Conservation (phyloP, 2,329 filamentous ascomycete genomes). For the Fusarium torreyae region DNA sequence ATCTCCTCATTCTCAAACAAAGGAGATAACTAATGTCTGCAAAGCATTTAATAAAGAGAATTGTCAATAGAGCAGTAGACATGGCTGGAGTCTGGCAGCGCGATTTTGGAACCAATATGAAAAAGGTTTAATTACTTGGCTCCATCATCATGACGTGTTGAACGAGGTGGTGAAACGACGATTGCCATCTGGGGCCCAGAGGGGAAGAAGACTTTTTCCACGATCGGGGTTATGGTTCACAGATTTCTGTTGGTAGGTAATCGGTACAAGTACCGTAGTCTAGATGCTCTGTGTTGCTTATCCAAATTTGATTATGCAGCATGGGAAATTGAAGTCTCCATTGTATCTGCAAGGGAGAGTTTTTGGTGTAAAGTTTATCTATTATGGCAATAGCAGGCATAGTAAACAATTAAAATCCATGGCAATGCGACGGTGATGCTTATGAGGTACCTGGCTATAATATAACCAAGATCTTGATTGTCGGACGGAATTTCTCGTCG, state of each 20-base stretch:
- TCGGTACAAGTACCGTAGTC: too few relatives aligned
- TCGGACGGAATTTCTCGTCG: conserved; percentile 10
- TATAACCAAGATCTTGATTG: background rate
- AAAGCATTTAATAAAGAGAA: conserved; percentile 10
- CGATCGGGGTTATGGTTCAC: background rate
- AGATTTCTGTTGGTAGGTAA: background rate
- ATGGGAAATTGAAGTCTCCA: conserved; percentile 36
- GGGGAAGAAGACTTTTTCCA: background rate
- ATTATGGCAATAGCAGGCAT: background rate
- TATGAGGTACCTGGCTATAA: background rate
- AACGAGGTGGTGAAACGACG: conserved; percentile 24
- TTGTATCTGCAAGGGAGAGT: conserved; percentile 35
- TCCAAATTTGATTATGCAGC: conserved; percentile 14
- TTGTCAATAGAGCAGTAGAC: background rate
- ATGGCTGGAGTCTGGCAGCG: conserved; percentile 1
- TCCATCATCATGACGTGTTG: conserved; percentile 40
- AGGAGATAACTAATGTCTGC: background rate
- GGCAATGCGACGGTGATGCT: background rate
- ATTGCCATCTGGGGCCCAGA: background rate
- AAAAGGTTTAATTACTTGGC: conserved; percentile 24
- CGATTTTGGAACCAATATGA: conserved; percentile 2
- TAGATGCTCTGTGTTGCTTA: background rate
- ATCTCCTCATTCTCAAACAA: background rate
- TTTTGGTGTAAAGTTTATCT: conserved; percentile 16
- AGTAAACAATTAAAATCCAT: conserved; percentile 2